Evolutionary conservation across 2,329 filamentous ascomycete species (phyloP).

Genomic region (Fusarium armeniacum): DNA sequence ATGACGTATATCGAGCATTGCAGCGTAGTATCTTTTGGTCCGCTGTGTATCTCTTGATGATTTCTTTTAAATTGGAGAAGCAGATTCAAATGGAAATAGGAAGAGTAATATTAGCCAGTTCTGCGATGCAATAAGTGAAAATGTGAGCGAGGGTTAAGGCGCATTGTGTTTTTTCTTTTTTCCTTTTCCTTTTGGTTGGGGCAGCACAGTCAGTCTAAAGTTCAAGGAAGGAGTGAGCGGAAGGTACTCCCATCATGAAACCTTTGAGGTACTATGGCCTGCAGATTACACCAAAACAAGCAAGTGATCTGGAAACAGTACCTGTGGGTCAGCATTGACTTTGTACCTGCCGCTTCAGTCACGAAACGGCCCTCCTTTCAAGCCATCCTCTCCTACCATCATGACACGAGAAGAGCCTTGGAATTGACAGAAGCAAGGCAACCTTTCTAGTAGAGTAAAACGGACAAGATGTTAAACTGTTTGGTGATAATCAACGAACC

Average conservation of each 20-base stretch:
- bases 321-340: conserved; percentile 11
- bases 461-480: neutral
- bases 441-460: neutral
- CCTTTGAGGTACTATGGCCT: conserved; percentile 13
- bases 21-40: neutral
- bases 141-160: neutral
- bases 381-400: conserved; percentile 23
- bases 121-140: neutral
- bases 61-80: neutral
- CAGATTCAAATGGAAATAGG: neutral
- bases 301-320: conserved; percentile 5
- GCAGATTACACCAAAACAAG: neutral
- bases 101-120: neutral
- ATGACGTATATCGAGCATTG: conserved; percentile 39
- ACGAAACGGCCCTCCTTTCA: conserved; percentile 26
- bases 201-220: conserved; percentile 16
- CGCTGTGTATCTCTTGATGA: neutral
- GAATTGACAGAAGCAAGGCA: neutral
- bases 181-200: neutral
- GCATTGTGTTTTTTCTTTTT: conserved; percentile 16
- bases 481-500: neutral
- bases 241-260: conserved; percentile 22
- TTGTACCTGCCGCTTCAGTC: conserved; percentile 28
- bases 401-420: conserved; percentile 21
- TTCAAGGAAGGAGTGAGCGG: conserved; percentile 6